Evolutionary conservation across 352 stramenopile genomes (phyloP).

Genomic region (Globisporangium alternatum): DNA sequence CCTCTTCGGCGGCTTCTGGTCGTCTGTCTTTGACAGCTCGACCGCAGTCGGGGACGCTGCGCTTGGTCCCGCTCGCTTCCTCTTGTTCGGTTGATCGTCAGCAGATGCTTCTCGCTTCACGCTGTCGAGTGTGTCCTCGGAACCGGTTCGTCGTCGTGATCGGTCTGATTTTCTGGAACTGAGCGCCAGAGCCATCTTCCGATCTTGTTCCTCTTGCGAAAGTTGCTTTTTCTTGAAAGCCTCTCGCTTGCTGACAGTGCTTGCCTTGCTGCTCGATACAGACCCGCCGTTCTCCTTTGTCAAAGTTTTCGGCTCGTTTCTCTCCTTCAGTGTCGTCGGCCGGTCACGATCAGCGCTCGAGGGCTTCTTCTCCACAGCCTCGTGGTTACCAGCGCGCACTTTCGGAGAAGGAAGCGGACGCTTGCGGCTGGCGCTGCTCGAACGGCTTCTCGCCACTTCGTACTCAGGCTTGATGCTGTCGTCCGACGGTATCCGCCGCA

Average conservation of each 20-base stretch:
- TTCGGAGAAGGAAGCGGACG: conserved; percentile 11
- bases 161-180: conserved; percentile 4
- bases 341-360: conserved; percentile 4
- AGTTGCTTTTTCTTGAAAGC: not conserved
- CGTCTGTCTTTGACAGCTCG: not conserved
- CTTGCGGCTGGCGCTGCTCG: conserved; percentile 14
- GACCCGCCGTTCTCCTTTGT: not conserved
- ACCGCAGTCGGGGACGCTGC: not conserved
- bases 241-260: not conserved
- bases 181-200: conserved; percentile 1
- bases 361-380: not conserved
- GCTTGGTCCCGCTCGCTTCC: conserved; percentile 7
- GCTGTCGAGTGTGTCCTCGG: not conserved
- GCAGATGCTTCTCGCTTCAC: not conserved
- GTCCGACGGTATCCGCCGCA: not conserved
- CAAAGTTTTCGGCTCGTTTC: not conserved
- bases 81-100: not conserved
- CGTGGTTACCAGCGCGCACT: not conserved
- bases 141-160: not conserved
- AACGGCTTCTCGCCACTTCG: not conserved
- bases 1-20: not conserved
- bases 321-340: not conserved
- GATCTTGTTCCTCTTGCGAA: conserved; percentile 3
- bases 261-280: not conserved
- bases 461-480: not conserved